Percentiles rank a stretch among this genome's conserved stretches.
Evolutionary conservation across 1,284 basidiomycete genomes (phyloP).

Genomic region (Stereum hirsutum): DNA sequence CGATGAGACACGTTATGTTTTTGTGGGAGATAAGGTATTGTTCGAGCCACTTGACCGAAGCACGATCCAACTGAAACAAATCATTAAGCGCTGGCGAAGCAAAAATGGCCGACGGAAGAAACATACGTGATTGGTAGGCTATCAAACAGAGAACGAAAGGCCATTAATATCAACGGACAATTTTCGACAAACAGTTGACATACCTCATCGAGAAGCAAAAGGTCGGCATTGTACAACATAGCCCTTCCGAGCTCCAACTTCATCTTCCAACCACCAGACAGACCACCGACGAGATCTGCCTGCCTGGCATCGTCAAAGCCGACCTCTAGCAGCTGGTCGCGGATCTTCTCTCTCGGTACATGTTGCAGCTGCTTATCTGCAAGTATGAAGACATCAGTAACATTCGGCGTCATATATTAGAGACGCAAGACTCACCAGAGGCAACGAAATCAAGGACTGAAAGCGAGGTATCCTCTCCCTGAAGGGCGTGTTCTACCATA

Average conservation of each 20-base stretch:
- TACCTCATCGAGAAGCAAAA: constrained; percentile 84
- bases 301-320: constrained; percentile 91
- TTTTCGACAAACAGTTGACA: constrained; percentile 7
- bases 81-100: constrained; percentile 4
- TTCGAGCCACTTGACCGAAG: constrained; percentile 92
- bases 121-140: constrained; percentile 91
- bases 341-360: constrained; percentile 61
- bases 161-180: constrained; percentile 10
- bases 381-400: constrained; percentile 2
- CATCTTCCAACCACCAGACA: constrained; percentile 99
- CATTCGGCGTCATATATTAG: background rate
- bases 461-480: constrained; percentile 82
- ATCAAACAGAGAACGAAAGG: constrained; percentile 13
- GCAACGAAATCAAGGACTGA: constrained; percentile 87
- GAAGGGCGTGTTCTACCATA: constrained; percentile 95
- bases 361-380: constrained; percentile 48
- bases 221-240: constrained; percentile 96
- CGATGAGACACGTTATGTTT: constrained; percentile 86
- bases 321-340: constrained; percentile 73
- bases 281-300: constrained; percentile 76
- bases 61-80: constrained; percentile 64
- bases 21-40: constrained; percentile 78
- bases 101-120: constrained; percentile 4
- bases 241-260: constrained; percentile 87
- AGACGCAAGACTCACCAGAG: constrained; percentile 41